Conservation (phyloP, 2,329 filamentous ascomycete genomes). For the Dothiorella sarmentorum region DNA sequence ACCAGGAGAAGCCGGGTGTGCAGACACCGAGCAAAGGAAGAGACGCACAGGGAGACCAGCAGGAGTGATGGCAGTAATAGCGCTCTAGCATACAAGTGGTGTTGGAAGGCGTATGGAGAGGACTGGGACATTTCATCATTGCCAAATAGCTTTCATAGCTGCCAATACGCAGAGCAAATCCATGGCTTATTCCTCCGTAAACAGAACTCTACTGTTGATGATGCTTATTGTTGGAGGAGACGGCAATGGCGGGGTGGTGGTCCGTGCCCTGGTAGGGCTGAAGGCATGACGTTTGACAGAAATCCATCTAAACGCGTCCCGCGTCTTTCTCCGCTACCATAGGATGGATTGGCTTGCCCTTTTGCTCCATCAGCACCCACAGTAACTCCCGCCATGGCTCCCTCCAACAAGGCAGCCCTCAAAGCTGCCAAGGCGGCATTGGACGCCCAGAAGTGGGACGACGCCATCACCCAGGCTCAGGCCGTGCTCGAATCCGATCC, state of each 20-base stretch:
- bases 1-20: conserved; percentile 41
- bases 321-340: conserved; percentile 3
- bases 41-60: neutral
- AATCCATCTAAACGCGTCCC: conserved; percentile 1
- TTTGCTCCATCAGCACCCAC: neutral
- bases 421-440: conserved; percentile 79
- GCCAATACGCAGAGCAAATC: neutral
- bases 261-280: conserved; percentile 14
- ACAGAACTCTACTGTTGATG: too few relatives aligned
- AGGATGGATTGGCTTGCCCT: neutral
- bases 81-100: conserved; percentile 2
- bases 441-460: conserved; percentile 73
- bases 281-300: conserved; percentile 14
- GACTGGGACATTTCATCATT: neutral
- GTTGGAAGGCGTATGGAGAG: conserved; percentile 2
- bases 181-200: too few relatives aligned
- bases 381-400: conserved; percentile 20
- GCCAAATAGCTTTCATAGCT: neutral
- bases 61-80: neutral
- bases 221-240: too few relatives aligned
- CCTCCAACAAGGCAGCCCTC: conserved; percentile 64
- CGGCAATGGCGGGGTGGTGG: neutral
- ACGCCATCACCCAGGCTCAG: conserved; percentile 66
- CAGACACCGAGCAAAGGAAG: conserved; percentile 34
- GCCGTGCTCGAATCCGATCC: conserved; percentile 68